Evolutionary conservation across 192 early-diverging fungal genomes (phyloP).

Genomic region (Coemansia sp.): DNA sequence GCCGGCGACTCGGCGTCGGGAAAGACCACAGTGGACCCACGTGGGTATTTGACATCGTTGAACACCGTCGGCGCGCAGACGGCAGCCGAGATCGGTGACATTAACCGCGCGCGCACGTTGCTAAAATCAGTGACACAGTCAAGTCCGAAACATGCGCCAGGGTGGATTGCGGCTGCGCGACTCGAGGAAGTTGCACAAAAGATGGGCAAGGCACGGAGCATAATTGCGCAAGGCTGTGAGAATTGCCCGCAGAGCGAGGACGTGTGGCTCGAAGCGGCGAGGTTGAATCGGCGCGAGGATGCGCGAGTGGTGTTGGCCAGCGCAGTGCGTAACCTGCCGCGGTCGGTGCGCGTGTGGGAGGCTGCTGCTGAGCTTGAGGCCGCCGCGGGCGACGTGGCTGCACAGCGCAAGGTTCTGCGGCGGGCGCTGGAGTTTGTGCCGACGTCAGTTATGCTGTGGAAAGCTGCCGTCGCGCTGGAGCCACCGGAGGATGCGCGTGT

Average conservation of each 20-base stretch:
- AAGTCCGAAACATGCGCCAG: conserved; percentile 95
- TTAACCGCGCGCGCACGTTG: conserved; percentile 86
- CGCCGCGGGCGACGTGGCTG: conserved; percentile 54
- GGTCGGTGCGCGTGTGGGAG: conserved; percentile 92
- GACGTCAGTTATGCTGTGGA: conserved; percentile 90
- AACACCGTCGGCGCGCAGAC: conserved; percentile 77
- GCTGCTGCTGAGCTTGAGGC: conserved; percentile 81
- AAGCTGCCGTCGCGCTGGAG: conserved; percentile 86
- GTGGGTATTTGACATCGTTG: conserved; percentile 94
- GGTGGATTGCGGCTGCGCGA: conserved; percentile 97
- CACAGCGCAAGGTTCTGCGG: conserved; percentile 80
- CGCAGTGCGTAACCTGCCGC: conserved; percentile 85
- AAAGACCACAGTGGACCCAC: conserved; percentile 89
- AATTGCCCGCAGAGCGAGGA: conserved; percentile 94
- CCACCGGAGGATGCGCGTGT: conserved; percentile 89
- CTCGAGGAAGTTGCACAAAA: conserved; percentile 93
- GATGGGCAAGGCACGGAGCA: conserved; percentile 72
- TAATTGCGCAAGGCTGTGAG: conserved; percentile 90
- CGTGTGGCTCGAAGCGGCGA: conserved; percentile 95
- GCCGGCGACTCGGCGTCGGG: conserved; percentile 85
- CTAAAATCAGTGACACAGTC: conserved; percentile 88
- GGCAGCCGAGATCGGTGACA: conserved; percentile 73
- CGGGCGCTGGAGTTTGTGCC: conserved; percentile 93
- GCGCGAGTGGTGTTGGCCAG: conserved; percentile 90
- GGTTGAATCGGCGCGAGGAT: conserved; percentile 78